Conservation (phyloP, 2,329 filamentous ascomycete genomes). For the Ophiostoma sp. region DNA sequence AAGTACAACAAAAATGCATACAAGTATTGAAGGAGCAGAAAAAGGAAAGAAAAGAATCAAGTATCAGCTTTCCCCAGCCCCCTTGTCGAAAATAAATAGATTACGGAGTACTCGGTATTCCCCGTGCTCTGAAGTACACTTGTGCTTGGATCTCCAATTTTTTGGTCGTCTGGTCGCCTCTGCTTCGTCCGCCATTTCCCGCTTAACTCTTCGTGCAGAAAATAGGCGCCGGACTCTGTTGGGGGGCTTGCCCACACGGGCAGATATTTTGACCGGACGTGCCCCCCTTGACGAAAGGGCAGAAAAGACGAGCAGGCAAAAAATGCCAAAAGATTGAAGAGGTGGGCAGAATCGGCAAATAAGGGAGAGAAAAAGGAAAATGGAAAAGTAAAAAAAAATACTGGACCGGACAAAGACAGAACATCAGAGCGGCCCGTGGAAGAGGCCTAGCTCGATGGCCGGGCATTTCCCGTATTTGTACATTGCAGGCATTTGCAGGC, state of each 20-base stretch:
- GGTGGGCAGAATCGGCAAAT: neutral
- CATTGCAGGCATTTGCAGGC: neutral
- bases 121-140: neutral
- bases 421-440: slow-evolving; percentile 12
- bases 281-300: neutral
- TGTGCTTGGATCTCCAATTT: slow-evolving; percentile 5
- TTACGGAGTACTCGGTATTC: neutral
- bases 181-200: slow-evolving; percentile 10
- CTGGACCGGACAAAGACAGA: neutral
- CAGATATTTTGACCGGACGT: neutral
- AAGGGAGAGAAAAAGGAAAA: neutral
- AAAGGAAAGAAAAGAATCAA: neutral
- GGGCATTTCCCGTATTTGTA: slow-evolving; percentile 1
- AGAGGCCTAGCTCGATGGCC: slow-evolving; percentile 1
- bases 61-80: neutral
- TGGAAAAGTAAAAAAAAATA: neutral
- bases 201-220: slow-evolving; percentile 10
- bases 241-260: slow-evolving; percentile 5
- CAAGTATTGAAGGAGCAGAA: neutral
- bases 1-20: neutral
- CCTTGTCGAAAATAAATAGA: neutral
- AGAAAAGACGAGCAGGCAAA: neutral
- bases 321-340: neutral
- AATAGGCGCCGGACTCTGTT: slow-evolving; percentile 15
- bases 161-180: neutral